Conservation (phyloP, 2,329 filamentous ascomycete genomes). For the Mollisia scopiformis region DNA sequence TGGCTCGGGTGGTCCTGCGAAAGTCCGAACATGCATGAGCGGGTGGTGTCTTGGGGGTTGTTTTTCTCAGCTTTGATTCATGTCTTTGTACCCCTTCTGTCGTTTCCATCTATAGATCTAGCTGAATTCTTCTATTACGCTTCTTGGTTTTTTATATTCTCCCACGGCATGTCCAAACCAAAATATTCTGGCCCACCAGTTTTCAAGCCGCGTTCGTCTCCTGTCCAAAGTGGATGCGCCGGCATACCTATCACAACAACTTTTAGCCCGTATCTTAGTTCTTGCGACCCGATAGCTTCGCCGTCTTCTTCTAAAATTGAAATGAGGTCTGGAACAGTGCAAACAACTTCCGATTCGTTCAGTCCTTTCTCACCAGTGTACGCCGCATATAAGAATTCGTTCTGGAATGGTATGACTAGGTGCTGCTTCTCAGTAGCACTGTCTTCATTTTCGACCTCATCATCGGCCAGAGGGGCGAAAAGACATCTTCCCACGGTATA, state of each 20-base stretch:
- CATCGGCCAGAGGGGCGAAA: slow-evolving; percentile 35
- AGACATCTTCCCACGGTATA: slow-evolving; percentile 46
- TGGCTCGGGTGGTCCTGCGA: too few relatives aligned
- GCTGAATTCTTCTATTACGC: slow-evolving; percentile 15
- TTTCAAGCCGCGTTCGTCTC: slow-evolving; percentile 36
- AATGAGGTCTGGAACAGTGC: slow-evolving; percentile 39
- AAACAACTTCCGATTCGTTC: slow-evolving; percentile 14
- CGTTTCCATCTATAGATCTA: neutral
- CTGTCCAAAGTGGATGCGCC: slow-evolving; percentile 50
- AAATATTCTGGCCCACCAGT: slow-evolving; percentile 42
- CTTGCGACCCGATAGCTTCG: slow-evolving; percentile 50
- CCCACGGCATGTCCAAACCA: slow-evolving; percentile 26
- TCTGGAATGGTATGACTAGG: slow-evolving; percentile 45
- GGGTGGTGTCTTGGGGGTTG: neutral
- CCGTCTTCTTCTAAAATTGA: slow-evolving; percentile 43
- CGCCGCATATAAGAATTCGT: slow-evolving; percentile 45
- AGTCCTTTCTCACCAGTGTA: slow-evolving; percentile 36
- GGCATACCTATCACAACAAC: slow-evolving; percentile 52
- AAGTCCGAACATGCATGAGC: neutral
- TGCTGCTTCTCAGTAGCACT: slow-evolving; percentile 20
- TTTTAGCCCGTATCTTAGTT: slow-evolving; percentile 50
- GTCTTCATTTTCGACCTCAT: slow-evolving; percentile 32
- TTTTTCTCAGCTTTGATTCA: neutral
- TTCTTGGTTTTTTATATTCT: slow-evolving; percentile 13
- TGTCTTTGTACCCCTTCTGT: neutral